These are phyloP conservation scores for Candida incommunis DNA, from an alignment of 805 yeast genomes.

Conservation along the genomic window DNA sequence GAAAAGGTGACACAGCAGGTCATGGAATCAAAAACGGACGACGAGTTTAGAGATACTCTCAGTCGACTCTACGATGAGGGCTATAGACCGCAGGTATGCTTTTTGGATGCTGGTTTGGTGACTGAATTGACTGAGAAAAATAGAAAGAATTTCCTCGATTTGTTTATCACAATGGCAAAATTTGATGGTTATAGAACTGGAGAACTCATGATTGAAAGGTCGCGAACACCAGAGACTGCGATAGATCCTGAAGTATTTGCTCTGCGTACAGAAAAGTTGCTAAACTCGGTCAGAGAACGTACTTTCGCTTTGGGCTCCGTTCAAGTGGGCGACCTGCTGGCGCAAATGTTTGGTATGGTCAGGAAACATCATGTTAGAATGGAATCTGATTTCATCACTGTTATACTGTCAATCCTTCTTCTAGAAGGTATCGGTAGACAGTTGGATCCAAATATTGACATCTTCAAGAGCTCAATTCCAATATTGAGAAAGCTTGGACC, in stretches of 20 bases:
- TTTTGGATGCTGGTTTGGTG: conserved; percentile 85
- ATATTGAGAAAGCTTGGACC: conserved; percentile 70
- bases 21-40: conserved; percentile 14
- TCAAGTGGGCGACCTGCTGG: conserved; percentile 80
- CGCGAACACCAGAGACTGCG: conserved; percentile 89
- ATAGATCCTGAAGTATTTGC: conserved; percentile 77
- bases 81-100: conserved; percentile 74
- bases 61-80: conserved; percentile 35
- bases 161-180: conserved; percentile 75
- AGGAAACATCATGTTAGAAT: conserved; percentile 87
- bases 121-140: conserved; percentile 73
- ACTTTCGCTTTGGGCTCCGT: conserved; percentile 89
- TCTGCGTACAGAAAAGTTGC: conserved; percentile 70
- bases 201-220: conserved; percentile 86
- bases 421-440: conserved; percentile 94
- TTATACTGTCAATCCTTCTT: conserved; percentile 81
- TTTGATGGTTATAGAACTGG: conserved; percentile 95
- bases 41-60: conserved; percentile 35
- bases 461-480: conserved; percentile 87
- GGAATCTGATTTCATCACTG: conserved; percentile 95
- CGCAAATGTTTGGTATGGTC: conserved; percentile 81
- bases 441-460: conserved; percentile 81
- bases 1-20: conserved; percentile 13
- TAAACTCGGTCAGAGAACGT: conserved; percentile 63
- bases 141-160: conserved; percentile 72